Evolutionary conservation across 2,329 filamentous ascomycete species (phyloP).

Genomic region (Didymella keratinophila): DNA sequence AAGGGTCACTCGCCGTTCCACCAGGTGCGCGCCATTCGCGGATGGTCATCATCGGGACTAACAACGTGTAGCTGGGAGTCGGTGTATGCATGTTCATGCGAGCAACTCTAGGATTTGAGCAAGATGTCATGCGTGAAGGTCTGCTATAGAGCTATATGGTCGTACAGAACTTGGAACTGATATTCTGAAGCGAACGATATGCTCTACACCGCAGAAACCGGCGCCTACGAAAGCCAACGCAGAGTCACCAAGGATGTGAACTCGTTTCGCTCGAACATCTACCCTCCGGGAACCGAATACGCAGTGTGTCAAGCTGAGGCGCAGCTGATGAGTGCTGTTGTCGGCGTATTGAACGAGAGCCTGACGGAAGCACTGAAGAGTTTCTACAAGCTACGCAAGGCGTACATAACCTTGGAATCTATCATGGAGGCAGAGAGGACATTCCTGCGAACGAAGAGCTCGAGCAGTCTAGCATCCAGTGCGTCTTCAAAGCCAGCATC

Average conservation of each 20-base stretch:
- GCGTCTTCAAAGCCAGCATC: slow-evolving; percentile 36
- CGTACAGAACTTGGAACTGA: slow-evolving; percentile 14
- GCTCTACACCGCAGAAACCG: slow-evolving; percentile 77
- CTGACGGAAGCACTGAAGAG: slow-evolving; percentile 89
- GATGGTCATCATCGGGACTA: slow-evolving; percentile 23
- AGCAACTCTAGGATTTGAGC: slow-evolving; percentile 89
- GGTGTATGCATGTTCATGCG: slow-evolving; percentile 85
- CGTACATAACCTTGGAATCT: slow-evolving; percentile 80
- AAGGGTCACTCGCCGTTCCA: slow-evolving; percentile 87
- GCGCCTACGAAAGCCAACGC: slow-evolving; percentile 78
- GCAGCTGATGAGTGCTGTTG: slow-evolving; percentile 87
- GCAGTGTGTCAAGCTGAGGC: slow-evolving; percentile 83
- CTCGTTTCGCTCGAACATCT: slow-evolving; percentile 68
- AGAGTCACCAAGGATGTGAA: slow-evolving; percentile 72
- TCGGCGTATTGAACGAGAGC: slow-evolving; percentile 90
- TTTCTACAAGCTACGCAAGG: slow-evolving; percentile 91
- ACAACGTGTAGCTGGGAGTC: slow-evolving; percentile 68
- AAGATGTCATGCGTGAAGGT: slow-evolving; percentile 84
- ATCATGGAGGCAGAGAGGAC: slow-evolving; percentile 78
- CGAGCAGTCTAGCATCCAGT: slow-evolving; percentile 38
- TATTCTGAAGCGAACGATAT: slow-evolving; percentile 67
- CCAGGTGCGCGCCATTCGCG: slow-evolving; percentile 56
- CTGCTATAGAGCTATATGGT: slow-evolving; percentile 11
- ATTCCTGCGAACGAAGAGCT: slow-evolving; percentile 55
- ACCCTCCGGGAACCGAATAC: slow-evolving; percentile 86